Conservation (phyloP, 2,329 filamentous ascomycete genomes). For the Microcera coccophila region DNA sequence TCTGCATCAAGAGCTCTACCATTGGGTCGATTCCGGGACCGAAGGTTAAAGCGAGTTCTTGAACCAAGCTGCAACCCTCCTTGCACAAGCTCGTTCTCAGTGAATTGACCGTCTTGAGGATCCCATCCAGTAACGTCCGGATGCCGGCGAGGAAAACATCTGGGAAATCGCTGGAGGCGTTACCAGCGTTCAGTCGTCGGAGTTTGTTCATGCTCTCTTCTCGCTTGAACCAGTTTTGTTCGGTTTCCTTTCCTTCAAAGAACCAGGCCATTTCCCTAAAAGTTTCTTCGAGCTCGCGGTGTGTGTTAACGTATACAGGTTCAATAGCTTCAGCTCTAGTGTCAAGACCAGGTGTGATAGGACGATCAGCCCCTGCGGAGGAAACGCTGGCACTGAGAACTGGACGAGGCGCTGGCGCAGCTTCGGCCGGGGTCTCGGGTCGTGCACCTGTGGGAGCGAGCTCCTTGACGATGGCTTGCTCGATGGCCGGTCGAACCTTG, state of each 20-base stretch:
- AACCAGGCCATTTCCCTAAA: slow-evolving; percentile 74
- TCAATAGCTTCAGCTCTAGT: slow-evolving; percentile 67
- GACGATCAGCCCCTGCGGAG: slow-evolving; percentile 47
- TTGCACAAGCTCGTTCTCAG: slow-evolving; percentile 86
- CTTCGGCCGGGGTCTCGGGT: slow-evolving; percentile 39
- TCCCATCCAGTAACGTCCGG: slow-evolving; percentile 75
- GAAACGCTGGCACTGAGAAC: slow-evolving; percentile 51
- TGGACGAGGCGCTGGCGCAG: slow-evolving; percentile 39
- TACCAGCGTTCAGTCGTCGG: slow-evolving; percentile 75
- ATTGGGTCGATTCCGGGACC: slow-evolving; percentile 79
- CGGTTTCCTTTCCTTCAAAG: slow-evolving; percentile 86
- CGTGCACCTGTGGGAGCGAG: slow-evolving; percentile 53
- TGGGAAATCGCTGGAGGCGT: slow-evolving; percentile 72
- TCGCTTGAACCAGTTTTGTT: slow-evolving; percentile 85
- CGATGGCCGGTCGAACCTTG: slow-evolving; percentile 83
- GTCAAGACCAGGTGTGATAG: slow-evolving; percentile 61
- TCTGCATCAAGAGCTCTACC: slow-evolving; percentile 86
- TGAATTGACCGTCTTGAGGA: slow-evolving; percentile 79
- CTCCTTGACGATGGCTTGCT: slow-evolving; percentile 72
- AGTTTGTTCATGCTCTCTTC: slow-evolving; percentile 77
- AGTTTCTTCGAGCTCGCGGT: slow-evolving; percentile 82
- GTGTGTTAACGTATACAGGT: slow-evolving; percentile 77
- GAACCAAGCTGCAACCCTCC: slow-evolving; percentile 76
- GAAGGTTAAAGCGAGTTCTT: slow-evolving; percentile 74
- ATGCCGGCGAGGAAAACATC: slow-evolving; percentile 66